phyloP scores from a whole-genome alignment of 345 rosid genomes.

The Brassica juncea region DNA sequence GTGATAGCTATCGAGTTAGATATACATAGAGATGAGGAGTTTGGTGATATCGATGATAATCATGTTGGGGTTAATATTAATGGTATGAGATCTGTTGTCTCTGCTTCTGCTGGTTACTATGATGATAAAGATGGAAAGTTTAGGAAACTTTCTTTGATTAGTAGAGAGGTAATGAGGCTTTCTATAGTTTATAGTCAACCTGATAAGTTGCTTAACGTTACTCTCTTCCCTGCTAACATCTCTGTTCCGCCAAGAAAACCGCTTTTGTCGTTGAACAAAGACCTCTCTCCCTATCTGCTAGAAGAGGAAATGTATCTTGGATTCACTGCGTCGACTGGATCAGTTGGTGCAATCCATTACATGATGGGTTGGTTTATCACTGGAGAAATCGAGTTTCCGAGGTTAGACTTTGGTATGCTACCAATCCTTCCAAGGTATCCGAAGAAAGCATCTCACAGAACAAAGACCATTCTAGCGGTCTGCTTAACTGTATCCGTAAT shows the following conservation, averaged over 20 bases:
- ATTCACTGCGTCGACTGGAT: conserved; percentile 59
- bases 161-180: conserved; percentile 39
- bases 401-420: conserved; percentile 13
- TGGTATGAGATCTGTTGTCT: conserved; percentile 39
- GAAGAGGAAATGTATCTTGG: conserved; percentile 52
- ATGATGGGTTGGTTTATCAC: conserved; percentile 56
- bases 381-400: conserved; percentile 41
- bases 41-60: conserved; percentile 49
- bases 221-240: conserved; percentile 44
- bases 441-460: conserved; percentile 26
- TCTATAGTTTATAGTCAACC: conserved; percentile 58
- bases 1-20: conserved; percentile 65
- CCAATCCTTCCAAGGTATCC: conserved; percentile 62
- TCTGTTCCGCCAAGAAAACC: conserved; percentile 32
- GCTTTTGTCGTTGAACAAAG: conserved; percentile 48
- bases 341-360: conserved; percentile 47
- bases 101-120: conserved; percentile 49
- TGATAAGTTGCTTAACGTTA: conserved; percentile 45
- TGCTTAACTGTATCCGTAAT: conserved; percentile 20
- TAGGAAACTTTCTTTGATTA: conserved; percentile 29
- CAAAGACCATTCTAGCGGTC: conserved; percentile 31
- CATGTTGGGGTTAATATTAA: conserved; percentile 67
- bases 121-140: conserved; percentile 31
- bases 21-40: conserved; percentile 44
- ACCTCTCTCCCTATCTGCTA: conserved; percentile 47